These are phyloP conservation scores for Botrytis paeoniae DNA, from an alignment of 2,329 filamentous ascomycete genomes.

Conservation along the genomic window DNA sequence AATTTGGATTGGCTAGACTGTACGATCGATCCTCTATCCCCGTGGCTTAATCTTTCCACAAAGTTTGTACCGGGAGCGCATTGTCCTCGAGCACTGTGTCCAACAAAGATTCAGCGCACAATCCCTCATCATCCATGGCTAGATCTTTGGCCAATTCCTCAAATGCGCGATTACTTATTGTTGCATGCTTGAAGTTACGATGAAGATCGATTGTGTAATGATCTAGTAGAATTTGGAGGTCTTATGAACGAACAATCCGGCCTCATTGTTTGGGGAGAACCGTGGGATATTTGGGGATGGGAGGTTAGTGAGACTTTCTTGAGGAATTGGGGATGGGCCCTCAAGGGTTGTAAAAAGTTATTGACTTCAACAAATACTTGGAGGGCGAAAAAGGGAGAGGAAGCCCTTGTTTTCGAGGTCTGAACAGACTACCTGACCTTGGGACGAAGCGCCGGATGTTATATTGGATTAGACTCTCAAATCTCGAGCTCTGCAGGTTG, in stretches of 20 bases:
- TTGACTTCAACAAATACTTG: slow-evolving; percentile 42
- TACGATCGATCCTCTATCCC: slow-evolving; percentile 37
- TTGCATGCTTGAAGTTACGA: slow-evolving; percentile 40
- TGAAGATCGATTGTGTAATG: slow-evolving; percentile 45
- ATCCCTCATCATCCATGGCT: slow-evolving; percentile 44
- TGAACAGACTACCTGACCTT: not conserved
- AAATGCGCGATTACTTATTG: slow-evolving; percentile 43
- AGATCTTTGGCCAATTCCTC: slow-evolving; percentile 42
- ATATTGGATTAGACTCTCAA: not conserved
- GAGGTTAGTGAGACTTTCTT: slow-evolving; percentile 44
- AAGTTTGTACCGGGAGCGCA: slow-evolving; percentile 36
- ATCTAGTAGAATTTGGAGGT: slow-evolving; percentile 42
- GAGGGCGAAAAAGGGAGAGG: slow-evolving; percentile 38
- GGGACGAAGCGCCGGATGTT: not conserved
- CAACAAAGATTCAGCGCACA: slow-evolving; percentile 43
- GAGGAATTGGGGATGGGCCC: slow-evolving; percentile 41
- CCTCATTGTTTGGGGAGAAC: slow-evolving; percentile 41
- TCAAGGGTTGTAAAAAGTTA: slow-evolving; percentile 31
- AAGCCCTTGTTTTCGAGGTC: slow-evolving; percentile 19
- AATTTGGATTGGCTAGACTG: slow-evolving; percentile 20
- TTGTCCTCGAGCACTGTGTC: slow-evolving; percentile 40
- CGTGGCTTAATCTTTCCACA: slow-evolving; percentile 36
- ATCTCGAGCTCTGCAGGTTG: not conserved
- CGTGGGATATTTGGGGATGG: slow-evolving; percentile 43
- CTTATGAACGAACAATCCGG: slow-evolving; percentile 35